Base-by-base conservation (phyloP, 345 rosid species). In the Lepidium aucheri region DNA sequence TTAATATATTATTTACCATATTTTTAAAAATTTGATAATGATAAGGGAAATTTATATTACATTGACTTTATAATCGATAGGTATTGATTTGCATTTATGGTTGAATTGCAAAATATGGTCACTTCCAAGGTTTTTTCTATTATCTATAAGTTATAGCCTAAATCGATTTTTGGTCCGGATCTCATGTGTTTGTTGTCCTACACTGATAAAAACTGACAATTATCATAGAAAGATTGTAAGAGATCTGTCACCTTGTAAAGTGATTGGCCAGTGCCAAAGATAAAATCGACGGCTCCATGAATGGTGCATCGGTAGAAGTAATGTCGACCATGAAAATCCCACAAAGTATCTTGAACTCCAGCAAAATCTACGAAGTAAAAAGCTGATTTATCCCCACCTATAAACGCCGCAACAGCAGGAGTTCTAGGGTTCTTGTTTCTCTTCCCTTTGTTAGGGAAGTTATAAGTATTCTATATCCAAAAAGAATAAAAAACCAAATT, bases 271-370 rank as follows among this genome's bases (percentile, higher is more conserved):
- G 46, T 59, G 2, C 97, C 98, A 55, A 87, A 92, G 60, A 92
- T 89, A 63, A 87, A 92, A 78, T 92, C 98, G 0, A 87, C 91
- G 7, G 90, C 84, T 8, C 98, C 96, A 67, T 84, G 84, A 3
- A 92, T 87, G 53, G 79, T 75, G 73, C 94, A 93, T 2, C 51
- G 60, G 47, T 71, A 61, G 79, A 78, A 87, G 76, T 82, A 90
- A 65, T 90, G 97, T 8, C 90, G 75, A 6, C 98, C 98, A 7
- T 57, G 49, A 2, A 42, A 62, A 62, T 90, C 97, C 95, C 93
- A 90, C 76, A 93, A 17, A 0, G 96, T 93, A 77, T 93, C 96
- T 69, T 93, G 97, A 52, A 83, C 14, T 9, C 96, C 84, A 8
- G 50, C 76, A 67, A 93, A 93, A 2, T 86, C 77, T 13, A 84